These are phyloP conservation scores for Protomyces inouyei DNA, from an alignment of 1,139 yeast species.

Conservation along the genomic window DNA sequence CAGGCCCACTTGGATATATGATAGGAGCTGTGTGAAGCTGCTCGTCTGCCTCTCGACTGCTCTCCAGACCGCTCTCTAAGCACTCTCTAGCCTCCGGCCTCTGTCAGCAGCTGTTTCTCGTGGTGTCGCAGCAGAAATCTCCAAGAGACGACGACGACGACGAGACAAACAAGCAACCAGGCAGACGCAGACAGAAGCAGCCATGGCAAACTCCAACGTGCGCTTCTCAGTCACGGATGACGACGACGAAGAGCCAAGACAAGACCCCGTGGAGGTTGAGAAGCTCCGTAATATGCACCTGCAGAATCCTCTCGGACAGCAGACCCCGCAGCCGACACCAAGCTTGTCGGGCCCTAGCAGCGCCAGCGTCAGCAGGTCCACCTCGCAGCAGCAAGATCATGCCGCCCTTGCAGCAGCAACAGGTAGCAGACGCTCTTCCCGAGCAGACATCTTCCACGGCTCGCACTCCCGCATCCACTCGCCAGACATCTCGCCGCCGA, in stretches of 20 bases:
- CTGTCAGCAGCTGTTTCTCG: too few relatives aligned
- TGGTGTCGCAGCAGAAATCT: too few relatives aligned
- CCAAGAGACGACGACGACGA: too few relatives aligned
- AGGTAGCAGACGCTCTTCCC: conserved; percentile 11
- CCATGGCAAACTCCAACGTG: background rate
- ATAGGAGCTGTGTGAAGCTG: too few relatives aligned
- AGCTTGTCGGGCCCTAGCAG: conserved; percentile 9
- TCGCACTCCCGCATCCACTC: conserved; percentile 22
- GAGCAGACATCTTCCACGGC: conserved; percentile 7
- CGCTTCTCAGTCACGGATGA: conserved; percentile 20
- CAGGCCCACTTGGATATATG: background rate
- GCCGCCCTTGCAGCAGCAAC: background rate
- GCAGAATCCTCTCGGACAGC: background rate
- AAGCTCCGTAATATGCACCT: conserved; percentile 6
- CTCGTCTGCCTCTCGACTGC: too few relatives aligned
- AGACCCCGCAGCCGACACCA: background rate
- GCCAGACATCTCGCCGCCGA: conserved; percentile 22
- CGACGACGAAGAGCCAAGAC: conserved; percentile 11
- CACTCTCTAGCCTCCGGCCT: too few relatives aligned
- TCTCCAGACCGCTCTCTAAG: too few relatives aligned
- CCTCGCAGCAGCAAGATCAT: background rate
- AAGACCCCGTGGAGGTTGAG: conserved; percentile 14
- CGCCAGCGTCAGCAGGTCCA: background rate
- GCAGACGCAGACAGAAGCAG: background rate
- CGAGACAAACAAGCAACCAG: too few relatives aligned